These are phyloP conservation scores for Tympanopsis confertula DNA, from an alignment of 2,329 filamentous ascomycete genomes.

Conservation along the genomic window DNA sequence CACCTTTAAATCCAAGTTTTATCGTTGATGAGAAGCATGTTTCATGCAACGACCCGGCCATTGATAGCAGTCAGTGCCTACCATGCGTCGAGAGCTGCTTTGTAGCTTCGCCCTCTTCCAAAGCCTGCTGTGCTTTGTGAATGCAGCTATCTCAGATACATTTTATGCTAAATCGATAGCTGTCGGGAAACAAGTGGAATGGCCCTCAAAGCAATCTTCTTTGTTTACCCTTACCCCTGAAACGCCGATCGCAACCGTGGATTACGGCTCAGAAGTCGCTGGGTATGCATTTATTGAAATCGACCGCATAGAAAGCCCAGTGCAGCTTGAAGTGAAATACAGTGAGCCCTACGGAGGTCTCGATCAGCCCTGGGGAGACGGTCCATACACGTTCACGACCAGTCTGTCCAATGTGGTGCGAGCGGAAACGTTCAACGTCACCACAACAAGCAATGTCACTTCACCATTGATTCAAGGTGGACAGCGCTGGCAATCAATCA, in stretches of 20 bases:
- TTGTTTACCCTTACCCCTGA: too few relatives aligned
- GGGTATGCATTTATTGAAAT: slow-evolving; percentile 20
- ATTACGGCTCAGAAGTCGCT: slow-evolving; percentile 18
- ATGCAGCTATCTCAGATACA: too few relatives aligned
- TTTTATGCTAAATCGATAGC: too few relatives aligned
- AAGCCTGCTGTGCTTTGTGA: too few relatives aligned
- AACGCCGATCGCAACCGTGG: slow-evolving; percentile 8
- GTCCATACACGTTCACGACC: slow-evolving; percentile 14
- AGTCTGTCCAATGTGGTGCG: slow-evolving; percentile 20
- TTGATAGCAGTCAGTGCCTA: too few relatives aligned
- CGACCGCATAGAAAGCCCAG: slow-evolving; percentile 7
- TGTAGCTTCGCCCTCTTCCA: too few relatives aligned
- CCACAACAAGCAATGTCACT: slow-evolving; percentile 10
- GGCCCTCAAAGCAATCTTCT: too few relatives aligned
- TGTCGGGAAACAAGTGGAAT: too few relatives aligned
- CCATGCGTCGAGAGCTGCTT: too few relatives aligned
- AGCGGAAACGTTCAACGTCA: slow-evolving; percentile 23
- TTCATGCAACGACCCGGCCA: too few relatives aligned
- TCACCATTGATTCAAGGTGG: slow-evolving; percentile 25
- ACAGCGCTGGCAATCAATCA: slow-evolving; percentile 24
- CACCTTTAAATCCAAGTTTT: too few relatives aligned
- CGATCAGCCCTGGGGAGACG: slow-evolving; percentile 14
- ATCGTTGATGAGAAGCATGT: too few relatives aligned
- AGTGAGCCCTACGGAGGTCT: slow-evolving; percentile 17
- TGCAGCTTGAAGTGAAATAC: slow-evolving; percentile 22